Percentiles rank a stretch among this genome's conserved stretches.
These are phyloP conservation scores for Sisymbrium irio DNA, from an alignment of 345 rosid genomes.

Conservation along the genomic window DNA sequence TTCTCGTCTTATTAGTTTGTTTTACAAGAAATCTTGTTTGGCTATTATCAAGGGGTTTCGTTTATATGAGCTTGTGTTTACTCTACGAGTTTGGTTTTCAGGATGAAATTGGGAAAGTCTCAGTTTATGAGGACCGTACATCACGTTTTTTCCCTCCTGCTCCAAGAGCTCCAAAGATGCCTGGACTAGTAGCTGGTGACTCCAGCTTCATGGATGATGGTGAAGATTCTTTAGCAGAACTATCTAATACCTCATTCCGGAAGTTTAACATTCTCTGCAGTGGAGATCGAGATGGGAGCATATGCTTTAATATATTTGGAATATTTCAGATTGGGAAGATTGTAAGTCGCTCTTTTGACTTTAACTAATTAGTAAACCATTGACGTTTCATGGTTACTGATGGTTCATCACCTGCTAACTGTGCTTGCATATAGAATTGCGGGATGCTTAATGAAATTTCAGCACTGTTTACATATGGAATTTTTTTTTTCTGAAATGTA, in stretches of 20 bases:
- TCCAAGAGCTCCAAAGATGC: slow-evolving; percentile 78
- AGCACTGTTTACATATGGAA: neutral
- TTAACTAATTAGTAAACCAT: slow-evolving; percentile 13
- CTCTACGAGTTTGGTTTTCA: slow-evolving; percentile 27
- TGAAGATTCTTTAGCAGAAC: slow-evolving; percentile 78
- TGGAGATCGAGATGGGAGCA: slow-evolving; percentile 78
- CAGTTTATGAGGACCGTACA: slow-evolving; percentile 76
- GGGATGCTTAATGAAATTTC: neutral
- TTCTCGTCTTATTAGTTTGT: slow-evolving; percentile 12
- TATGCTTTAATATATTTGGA: slow-evolving; percentile 88
- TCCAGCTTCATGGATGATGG: slow-evolving; percentile 71
- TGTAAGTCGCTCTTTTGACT: slow-evolving; percentile 50
- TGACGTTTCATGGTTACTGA: neutral
- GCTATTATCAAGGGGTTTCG: neutral
- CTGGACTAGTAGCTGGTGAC: slow-evolving; percentile 83
- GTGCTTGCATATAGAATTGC: neutral
- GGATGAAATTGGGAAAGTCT: slow-evolving; percentile 46
- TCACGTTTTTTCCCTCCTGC: slow-evolving; percentile 86
- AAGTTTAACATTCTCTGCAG: slow-evolving; percentile 89
- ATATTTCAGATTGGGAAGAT: slow-evolving; percentile 86
- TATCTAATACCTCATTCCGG: slow-evolving; percentile 71
- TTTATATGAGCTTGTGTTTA: slow-evolving; percentile 4
- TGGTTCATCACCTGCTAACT: neutral
- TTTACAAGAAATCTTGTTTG: neutral
- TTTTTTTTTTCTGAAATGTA: neutral